Base-by-base conservation (phyloP, 2,329 filamentous ascomycete genomes). In the Trichoderma arundinaceum region DNA sequence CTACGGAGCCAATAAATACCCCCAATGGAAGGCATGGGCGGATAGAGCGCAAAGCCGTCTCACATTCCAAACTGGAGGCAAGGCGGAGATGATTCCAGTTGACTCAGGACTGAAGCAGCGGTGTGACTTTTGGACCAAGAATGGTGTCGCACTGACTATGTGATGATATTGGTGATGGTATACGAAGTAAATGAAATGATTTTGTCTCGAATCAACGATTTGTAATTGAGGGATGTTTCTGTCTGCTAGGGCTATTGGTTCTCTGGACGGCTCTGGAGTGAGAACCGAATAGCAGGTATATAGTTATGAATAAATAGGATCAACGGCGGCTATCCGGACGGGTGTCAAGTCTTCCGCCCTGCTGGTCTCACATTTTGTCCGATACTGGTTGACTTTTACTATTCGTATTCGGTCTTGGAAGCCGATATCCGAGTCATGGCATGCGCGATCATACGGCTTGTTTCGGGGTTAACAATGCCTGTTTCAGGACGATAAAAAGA, bases 1-100 rank as follows among this genome's bases (percentile, higher is more conserved):
- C 15, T 17, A 22, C 33, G 7, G 12, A 1, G 7, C 10, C 28
- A 43, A 33, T 44, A 64, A 69, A 49, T 67, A 77, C 65, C 71
- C 76, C 15, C 73, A 71, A 0, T 74, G 78, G 1, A 78, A 78
- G 2, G 71, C 67, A 9, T 85, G 82, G 83, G 73, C 70, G 0
- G 51, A 66, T 2, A 69, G 69, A 0, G 64, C 65, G 2, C 73
- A 74, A 44, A 60, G 69, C 33, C 72, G 82, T 22, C 67, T 83
- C 41, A 72, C 80, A 43, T 76, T 84, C 63, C 77, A 80, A 71
- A 77, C 77, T 0, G 76, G 71, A 0, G 76, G 75, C 1, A 76
- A 74, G 56, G 77, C 77, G 15, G 71, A 73, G 28, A 81, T 83
- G 76, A 81, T 83, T 71, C 68, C 53, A 1, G 67, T 75, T 2